phyloP scores from a whole-genome alignment of 805 yeast species.

The Cyberlindnera amylophila region DNA sequence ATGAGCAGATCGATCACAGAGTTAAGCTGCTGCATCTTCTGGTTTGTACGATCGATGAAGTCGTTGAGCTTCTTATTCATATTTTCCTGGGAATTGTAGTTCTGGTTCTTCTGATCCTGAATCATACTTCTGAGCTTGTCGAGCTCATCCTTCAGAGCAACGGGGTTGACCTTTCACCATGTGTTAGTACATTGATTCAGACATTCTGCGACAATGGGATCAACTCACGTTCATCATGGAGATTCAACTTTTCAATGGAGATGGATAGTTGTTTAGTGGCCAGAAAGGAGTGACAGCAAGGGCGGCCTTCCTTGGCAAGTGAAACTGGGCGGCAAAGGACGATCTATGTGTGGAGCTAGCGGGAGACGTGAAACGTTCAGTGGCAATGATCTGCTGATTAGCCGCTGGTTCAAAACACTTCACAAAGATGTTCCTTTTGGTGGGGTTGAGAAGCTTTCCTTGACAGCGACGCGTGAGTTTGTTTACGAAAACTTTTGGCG shows the following conservation, averaged over 20 bases:
- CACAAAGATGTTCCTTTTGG: not conserved
- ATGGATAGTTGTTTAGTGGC: too few relatives aligned
- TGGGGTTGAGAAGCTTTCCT: conserved; percentile 1
- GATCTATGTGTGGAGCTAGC: too few relatives aligned
- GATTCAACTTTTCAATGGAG: too few relatives aligned
- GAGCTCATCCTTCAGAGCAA: conserved; percentile 22
- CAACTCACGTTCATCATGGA: conserved; percentile 13
- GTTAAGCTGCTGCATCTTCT: conserved; percentile 21
- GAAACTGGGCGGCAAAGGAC: too few relatives aligned
- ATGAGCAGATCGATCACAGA: conserved; percentile 23
- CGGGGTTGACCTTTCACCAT: conserved; percentile 13
- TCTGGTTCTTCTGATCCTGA: conserved; percentile 21
- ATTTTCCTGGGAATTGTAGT: conserved; percentile 21
- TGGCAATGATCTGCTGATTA: too few relatives aligned
- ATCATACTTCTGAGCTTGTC: conserved; percentile 22
- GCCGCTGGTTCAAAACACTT: too few relatives aligned
- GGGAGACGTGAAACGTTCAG: too few relatives aligned
- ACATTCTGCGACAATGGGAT: not conserved
- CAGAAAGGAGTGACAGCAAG: too few relatives aligned
- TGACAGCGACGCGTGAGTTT: conserved; percentile 8
- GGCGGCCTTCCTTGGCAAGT: too few relatives aligned
- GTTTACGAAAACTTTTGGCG: conserved; percentile 18
- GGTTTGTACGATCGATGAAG: conserved; percentile 21
- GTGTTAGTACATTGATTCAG: not conserved
- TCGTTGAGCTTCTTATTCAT: conserved; percentile 24